Evolutionary conservation across 2,329 filamentous ascomycete species (phyloP), one percentile per base, ranked within the genome.

Genomic region (Verticillium longisporum): DNA sequence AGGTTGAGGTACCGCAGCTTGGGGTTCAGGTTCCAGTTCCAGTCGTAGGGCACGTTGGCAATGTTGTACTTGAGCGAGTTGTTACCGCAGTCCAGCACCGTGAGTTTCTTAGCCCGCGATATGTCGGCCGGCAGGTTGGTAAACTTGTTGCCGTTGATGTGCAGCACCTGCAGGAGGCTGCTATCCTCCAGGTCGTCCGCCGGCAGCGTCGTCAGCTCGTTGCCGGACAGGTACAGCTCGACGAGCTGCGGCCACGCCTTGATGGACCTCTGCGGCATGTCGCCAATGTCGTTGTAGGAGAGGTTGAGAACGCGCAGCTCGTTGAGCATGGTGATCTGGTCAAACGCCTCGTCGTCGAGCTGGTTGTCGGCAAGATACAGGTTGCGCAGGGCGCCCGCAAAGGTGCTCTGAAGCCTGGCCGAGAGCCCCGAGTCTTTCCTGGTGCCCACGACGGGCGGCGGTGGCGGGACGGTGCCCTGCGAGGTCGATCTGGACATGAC

Each of bases 21-120:
- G 57, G 90, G 91, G 70, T 99, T 99, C 82, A 95, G 91, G 71
- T 98, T 98, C 95, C 95, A 99, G 70, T 99, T 99, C 95, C 95
- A 99, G 72, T 99, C 95, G 72, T 99, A 99, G 0, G 94, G 95
- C 82, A 96, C 97, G 70, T 99, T 99, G 34, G 92, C 95, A 56
- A 99, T 96, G 72, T 99, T 99, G 83, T 99, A 99, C 75, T 98
- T 99, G 61, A 99, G 80, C 26, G 86, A 88, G 71, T 99, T 99
- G 80, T 91, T 97, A 63, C 93, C 94, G 64, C 96, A 96, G 75
- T 99, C 95, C 58, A 99, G 81, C 57, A 97, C 89, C 5, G 92
- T 88, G 33, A 99, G 83, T 74, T 95, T 95, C 75, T 92, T 91
- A 55, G 97, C 92, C 73, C 97, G 92, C 63, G 92, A 96, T 57